A percentile compares a stretch with the other conserved stretches of the same genome.
These are phyloP conservation scores for Mycena chlorophos DNA, from an alignment of 768 basidiomycete genomes.

Conservation along the genomic window DNA sequence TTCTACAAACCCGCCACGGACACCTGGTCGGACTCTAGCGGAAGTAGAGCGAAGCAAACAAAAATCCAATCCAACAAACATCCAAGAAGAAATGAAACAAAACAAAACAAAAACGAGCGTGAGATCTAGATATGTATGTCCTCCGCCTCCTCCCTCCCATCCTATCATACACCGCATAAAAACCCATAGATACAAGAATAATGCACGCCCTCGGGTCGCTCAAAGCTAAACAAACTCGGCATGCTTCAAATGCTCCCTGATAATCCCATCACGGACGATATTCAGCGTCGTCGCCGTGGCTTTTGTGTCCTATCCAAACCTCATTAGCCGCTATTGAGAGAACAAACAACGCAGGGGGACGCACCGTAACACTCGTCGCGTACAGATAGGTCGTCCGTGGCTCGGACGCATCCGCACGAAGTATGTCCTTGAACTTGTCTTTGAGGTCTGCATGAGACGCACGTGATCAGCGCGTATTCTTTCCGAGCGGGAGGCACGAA, in stretches of 20 bases:
- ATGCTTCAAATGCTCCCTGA: constrained; percentile 23
- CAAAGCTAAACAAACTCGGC: constrained; percentile 21
- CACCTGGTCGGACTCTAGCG: no score
- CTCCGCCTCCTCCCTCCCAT: no score
- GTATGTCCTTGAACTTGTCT: constrained; percentile 24
- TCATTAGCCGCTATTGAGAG: not conserved
- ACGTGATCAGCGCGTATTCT: not conserved
- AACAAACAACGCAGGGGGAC: not conserved
- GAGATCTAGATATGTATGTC: no score
- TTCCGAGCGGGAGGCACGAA: not conserved
- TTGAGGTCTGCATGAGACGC: constrained; percentile 9
- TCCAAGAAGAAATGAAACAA: no score
- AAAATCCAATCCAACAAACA: no score
- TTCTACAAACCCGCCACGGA: no score
- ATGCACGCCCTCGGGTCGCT: no score
- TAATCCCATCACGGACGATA: constrained; percentile 25
- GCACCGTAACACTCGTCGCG: constrained; percentile 21
- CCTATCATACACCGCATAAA: no score
- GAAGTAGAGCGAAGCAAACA: no score
- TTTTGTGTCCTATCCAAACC: constrained; percentile 20
- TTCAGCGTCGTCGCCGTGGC: constrained; percentile 23
- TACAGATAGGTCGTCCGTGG: constrained; percentile 21
- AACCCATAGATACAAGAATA: no score
- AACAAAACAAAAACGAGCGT: no score
- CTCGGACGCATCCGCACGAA: constrained; percentile 10